phyloP scores from a whole-genome alignment of 164 flowering plant genomes.

The Umbellularia californica region DNA sequence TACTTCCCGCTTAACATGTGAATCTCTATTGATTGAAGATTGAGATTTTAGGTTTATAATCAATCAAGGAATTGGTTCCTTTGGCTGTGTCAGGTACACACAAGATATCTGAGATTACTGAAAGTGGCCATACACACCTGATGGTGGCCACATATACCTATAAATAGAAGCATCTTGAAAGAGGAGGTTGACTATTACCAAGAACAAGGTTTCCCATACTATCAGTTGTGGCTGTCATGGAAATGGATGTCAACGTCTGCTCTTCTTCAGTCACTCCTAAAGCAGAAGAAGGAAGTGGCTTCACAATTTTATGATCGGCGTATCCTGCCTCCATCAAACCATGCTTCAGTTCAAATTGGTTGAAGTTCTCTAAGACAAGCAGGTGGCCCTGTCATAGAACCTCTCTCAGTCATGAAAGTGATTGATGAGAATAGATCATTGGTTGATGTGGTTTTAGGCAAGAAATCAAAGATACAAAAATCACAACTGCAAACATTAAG shows the following conservation, averaged over 20 bases:
- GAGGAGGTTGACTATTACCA: conserved; percentile 36
- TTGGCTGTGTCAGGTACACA: too few species aligned
- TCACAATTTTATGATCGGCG: conserved; percentile 38
- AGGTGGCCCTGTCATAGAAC: conserved; percentile 61
- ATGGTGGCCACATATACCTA: too few species aligned
- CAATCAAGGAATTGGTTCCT: too few species aligned
- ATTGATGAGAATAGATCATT: too few species aligned
- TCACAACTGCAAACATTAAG: neutral
- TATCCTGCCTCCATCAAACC: conserved; percentile 94
- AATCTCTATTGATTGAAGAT: too few species aligned
- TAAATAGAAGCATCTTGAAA: neutral
- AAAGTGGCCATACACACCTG: too few species aligned
- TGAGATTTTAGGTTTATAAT: too few species aligned
- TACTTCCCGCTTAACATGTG: too few species aligned
- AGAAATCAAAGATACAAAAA: neutral
- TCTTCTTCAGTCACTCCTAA: conserved; percentile 27
- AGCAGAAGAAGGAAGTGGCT: conserved; percentile 19
- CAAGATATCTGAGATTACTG: too few species aligned
- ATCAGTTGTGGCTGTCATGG: conserved; percentile 90
- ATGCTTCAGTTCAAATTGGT: conserved; percentile 57
- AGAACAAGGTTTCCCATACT: conserved; percentile 68
- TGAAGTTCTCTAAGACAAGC: conserved; percentile 70
- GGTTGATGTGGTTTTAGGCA: neutral
- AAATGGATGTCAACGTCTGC: conserved; percentile 48
- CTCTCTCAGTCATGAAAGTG: too few species aligned